These are phyloP conservation scores for Lachnellula occidentalis DNA, from an alignment of 2,329 filamentous ascomycete species.

Conservation along the genomic window DNA sequence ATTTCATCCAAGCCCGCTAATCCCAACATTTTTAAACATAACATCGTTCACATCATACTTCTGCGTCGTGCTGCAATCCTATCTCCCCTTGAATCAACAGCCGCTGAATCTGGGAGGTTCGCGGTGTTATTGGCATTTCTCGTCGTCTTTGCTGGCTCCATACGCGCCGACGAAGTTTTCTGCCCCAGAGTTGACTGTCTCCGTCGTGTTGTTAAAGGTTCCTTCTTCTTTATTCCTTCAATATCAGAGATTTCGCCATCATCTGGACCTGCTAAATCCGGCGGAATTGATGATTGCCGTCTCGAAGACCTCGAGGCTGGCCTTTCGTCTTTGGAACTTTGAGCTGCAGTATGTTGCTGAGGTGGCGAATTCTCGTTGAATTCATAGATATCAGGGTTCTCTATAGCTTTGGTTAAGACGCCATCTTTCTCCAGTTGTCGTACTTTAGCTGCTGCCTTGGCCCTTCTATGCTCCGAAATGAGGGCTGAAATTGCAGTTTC, in stretches of 20 bases:
- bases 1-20: constrained; percentile 20
- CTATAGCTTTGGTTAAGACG: constrained; percentile 15
- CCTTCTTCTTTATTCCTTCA: constrained; percentile 14
- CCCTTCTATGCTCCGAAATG: constrained; percentile 25
- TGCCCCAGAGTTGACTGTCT: constrained; percentile 28
- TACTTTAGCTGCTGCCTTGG: constrained; percentile 23
- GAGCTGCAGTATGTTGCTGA: constrained; percentile 8
- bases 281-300: constrained; percentile 18
- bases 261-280: constrained; percentile 6
- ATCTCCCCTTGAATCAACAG: constrained; percentile 22
- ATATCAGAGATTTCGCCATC: constrained; percentile 25
- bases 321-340: constrained; percentile 15
- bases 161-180: constrained; percentile 13
- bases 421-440: constrained; percentile 13
- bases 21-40: constrained; percentile 6
- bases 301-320: constrained; percentile 18
- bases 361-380: constrained; percentile 22
- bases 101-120: constrained; percentile 11
- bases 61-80: constrained; percentile 28
- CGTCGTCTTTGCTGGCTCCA: constrained; percentile 15
- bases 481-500: constrained; percentile 27
- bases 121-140: constrained; percentile 17
- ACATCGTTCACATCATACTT: constrained; percentile 32
- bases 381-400: constrained; percentile 28
- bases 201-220: constrained; percentile 13